Evolutionary conservation across 2,329 filamentous ascomycete species (phyloP).

Genomic region (Raffaelea albimanens): DNA sequence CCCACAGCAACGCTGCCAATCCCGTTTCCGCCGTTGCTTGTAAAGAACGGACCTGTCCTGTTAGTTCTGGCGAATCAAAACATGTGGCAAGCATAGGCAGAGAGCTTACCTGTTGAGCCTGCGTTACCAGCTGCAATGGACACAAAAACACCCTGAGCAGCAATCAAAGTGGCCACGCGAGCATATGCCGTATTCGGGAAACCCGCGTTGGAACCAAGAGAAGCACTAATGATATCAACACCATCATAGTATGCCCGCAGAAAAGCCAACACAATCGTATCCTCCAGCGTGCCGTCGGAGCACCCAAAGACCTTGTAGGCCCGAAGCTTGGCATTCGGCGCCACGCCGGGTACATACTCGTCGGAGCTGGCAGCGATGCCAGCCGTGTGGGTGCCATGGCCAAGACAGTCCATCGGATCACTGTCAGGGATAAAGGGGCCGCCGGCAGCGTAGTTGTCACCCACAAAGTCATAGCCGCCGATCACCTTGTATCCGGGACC

Average conservation of each 20-base stretch:
- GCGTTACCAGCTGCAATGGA: constrained; percentile 31
- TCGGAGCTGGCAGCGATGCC: not conserved
- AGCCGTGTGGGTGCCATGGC: not conserved
- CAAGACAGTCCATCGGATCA: not conserved
- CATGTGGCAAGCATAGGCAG: not conserved
- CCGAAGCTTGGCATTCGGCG: constrained; percentile 15
- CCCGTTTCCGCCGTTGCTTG: constrained; percentile 8
- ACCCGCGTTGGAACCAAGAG: constrained; percentile 24
- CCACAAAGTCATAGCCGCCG: constrained; percentile 7
- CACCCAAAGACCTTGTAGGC: constrained; percentile 17
- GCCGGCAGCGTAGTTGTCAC: constrained; percentile 1
- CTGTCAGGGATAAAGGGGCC: not conserved
- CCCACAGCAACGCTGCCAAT: constrained; percentile 1
- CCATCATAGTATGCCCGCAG: constrained; percentile 24
- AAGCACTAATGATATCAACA: constrained; percentile 29
- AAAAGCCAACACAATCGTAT: constrained; percentile 24
- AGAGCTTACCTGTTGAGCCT: constrained; percentile 15
- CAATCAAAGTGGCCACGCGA: constrained; percentile 28
- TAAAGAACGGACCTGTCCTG: constrained; percentile 16
- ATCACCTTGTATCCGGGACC: constrained; percentile 8
- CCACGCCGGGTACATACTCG: constrained; percentile 12
- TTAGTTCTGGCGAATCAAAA: not conserved
- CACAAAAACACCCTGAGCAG: constrained; percentile 27
- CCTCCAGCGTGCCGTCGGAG: constrained; percentile 15
- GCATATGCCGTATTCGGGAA: constrained; percentile 25